Conservation (phyloP, 352 stramenopile species). For the Phytophthora pisi region DNA sequence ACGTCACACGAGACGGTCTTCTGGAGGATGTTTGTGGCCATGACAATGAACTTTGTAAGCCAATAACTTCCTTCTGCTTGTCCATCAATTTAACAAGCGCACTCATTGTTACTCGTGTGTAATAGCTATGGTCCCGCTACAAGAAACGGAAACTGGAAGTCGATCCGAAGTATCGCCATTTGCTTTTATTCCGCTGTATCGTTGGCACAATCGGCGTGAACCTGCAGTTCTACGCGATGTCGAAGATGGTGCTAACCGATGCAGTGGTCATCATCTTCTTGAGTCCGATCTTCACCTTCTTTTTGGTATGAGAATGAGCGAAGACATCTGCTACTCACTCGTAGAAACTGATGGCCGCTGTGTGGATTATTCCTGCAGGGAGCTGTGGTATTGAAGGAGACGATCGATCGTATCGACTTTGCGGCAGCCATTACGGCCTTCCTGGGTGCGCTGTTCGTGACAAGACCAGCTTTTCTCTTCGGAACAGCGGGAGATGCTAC, state of each 20-base stretch:
- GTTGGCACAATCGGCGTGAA: constrained; percentile 4
- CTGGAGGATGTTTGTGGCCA: constrained; percentile 1
- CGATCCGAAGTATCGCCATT: constrained; percentile 3
- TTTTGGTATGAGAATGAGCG: background rate
- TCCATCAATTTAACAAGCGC: background rate
- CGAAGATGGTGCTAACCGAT: constrained; percentile 4
- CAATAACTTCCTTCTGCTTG: background rate
- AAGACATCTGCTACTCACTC: background rate
- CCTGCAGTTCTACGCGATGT: constrained; percentile 4
- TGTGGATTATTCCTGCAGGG: background rate
- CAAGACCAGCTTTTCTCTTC: constrained; percentile 1
- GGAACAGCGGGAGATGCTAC: background rate
- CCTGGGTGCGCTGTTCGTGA: constrained; percentile 2
- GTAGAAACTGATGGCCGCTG: background rate
- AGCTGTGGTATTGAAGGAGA: constrained; percentile 3
- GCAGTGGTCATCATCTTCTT: constrained; percentile 6
- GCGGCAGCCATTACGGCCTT: background rate
- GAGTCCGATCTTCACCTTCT: constrained; percentile 8
- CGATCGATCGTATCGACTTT: background rate
- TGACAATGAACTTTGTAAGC: constrained; percentile 4
- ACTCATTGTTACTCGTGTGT: background rate
- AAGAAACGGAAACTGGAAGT: constrained; percentile 2
- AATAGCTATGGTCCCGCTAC: constrained; percentile 1
- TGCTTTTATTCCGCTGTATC: constrained; percentile 2
- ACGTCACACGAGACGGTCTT: constrained; percentile 3